Evolutionary conservation across 306 rosid genomes (phyloP).

Genomic region (Sesbania bispinosa): DNA sequence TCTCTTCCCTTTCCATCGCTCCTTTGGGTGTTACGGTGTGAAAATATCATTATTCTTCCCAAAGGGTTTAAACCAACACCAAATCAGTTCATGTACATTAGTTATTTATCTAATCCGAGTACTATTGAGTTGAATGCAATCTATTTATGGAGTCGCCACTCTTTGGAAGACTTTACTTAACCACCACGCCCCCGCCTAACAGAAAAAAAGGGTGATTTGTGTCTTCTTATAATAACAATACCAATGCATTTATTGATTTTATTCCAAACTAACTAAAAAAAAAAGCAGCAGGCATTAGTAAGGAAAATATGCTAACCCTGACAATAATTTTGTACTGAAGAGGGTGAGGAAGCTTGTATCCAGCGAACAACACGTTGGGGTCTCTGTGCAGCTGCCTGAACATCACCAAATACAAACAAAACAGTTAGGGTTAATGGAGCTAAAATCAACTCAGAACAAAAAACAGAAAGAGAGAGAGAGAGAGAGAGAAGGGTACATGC

Average conservation of each 20-base stretch:
- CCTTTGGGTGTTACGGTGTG: too few species aligned
- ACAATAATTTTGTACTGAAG: slow-evolving; percentile 84
- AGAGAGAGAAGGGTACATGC: slow-evolving; percentile 47
- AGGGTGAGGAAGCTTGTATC: slow-evolving; percentile 94
- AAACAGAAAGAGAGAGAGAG: neutral
- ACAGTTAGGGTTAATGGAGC: neutral
- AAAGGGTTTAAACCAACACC: too few species aligned
- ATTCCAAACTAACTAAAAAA: neutral
- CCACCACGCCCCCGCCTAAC: too few species aligned
- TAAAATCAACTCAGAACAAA: neutral
- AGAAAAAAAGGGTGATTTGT: neutral
- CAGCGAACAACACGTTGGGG: slow-evolving; percentile 79
- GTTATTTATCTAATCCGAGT: too few species aligned
- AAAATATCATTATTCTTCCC: too few species aligned
- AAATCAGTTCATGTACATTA: too few species aligned
- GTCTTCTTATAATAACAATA: too few species aligned
- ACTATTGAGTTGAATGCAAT: too few species aligned
- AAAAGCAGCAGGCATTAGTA: neutral
- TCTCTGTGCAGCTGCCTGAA: slow-evolving; percentile 87
- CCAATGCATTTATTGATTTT: too few species aligned
- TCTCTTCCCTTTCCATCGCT: too few species aligned
- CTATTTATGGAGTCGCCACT: too few species aligned
- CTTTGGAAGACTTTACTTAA: too few species aligned
- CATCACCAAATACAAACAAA: neutral
- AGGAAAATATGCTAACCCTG: slow-evolving; percentile 54